Evolutionary conservation across 495 filamentous ascomycete genomes (phyloP), one percentile per base, ranked within the genome.

Genomic region (Platismatia glauca): DNA sequence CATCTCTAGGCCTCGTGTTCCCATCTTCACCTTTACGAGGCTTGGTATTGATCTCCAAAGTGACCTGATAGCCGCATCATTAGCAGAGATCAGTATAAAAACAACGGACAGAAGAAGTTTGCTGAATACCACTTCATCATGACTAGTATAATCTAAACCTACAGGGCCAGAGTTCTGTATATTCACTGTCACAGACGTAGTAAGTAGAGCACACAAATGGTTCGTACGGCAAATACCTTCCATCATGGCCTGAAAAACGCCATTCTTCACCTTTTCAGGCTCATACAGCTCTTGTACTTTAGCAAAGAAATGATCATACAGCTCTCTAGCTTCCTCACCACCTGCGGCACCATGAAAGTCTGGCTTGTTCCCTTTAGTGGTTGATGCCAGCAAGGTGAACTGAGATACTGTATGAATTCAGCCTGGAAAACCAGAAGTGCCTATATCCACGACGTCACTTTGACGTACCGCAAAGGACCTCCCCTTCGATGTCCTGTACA

Each of bases 231-330:
- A 4, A 46, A 22, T 50, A 62, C 97, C 94, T 68, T 97, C 88
- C 94, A 97, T 99, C 91, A 96, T 96, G 58, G 95, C 94, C 68
- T 96, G 92, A 72, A 97, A 99, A 41, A 96, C 85, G 18, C 95
- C 95, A 70, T 97, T 87, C 70, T 95, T 91, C 63, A 99, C 91
- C 66, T 82, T 87, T 20, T 91, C 90, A 11, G 83, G 72, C 7
- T 76, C 72, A 71, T 97, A 95, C 6, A 82, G 74, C 66, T 87
- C 81, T 64, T 88, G 79, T 31, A 96, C 84, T 64, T 87, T 87
- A n/a, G 77, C 71, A 62, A 89, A 82, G 76, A 99, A 96, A 62
- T 83, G 77, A 46, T 89, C 81, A 74, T 99, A 99, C 27, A 97
- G 78, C 39, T 77, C 79, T 63, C 84, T 89, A 16, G 95, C 94